Percentiles rank a stretch among this genome's conserved stretches.
Conservation (phyloP, 2,329 filamentous ascomycete species). For the Botrytis fragariae region DNA sequence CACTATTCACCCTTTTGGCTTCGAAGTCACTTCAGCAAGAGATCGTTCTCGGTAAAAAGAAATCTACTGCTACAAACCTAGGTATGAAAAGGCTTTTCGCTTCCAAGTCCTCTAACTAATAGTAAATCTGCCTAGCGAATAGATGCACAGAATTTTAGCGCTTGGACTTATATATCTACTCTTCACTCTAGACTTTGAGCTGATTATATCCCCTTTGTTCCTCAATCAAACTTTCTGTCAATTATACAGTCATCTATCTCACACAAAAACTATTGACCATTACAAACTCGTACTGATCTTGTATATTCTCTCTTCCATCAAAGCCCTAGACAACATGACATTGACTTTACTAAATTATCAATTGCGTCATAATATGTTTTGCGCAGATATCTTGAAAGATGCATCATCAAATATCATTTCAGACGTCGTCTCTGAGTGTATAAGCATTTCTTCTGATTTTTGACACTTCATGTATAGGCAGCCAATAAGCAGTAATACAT, state of each 20-base stretch:
- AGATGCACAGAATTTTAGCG: no score
- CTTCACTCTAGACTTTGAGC: neutral
- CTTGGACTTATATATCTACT: neutral
- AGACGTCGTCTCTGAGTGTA: neutral
- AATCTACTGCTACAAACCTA: neutral
- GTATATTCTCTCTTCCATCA: neutral
- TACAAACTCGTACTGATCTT: neutral
- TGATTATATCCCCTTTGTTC: neutral
- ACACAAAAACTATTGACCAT: neutral
- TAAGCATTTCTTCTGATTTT: neutral
- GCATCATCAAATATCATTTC: neutral
- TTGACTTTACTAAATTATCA: neutral
- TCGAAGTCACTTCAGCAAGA: neutral
- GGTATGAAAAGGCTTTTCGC: neutral
- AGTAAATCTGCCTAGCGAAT: no score
- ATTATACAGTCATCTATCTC: neutral
- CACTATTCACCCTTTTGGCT: neutral
- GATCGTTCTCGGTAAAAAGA: neutral
- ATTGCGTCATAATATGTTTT: neutral
- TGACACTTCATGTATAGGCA: neutral
- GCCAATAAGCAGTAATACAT: neutral
- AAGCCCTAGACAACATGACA: neutral
- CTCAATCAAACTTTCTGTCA: neutral
- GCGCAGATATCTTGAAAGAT: neutral
- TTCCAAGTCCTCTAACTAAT: neutral